phyloP scores from a whole-genome alignment of 768 basidiomycete genomes.

The Suillus subluteus region DNA sequence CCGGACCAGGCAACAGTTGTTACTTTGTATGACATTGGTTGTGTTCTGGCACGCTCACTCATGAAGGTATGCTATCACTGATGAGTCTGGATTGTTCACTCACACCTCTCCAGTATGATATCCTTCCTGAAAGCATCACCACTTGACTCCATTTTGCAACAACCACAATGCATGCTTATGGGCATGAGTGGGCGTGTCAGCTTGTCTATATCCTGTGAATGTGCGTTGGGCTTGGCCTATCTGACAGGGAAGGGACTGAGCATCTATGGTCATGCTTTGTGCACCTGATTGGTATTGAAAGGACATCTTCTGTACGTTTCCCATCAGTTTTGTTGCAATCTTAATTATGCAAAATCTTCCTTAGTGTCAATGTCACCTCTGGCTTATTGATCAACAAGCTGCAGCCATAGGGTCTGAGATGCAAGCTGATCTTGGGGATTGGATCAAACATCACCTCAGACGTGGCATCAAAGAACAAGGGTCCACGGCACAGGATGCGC shows the following conservation, averaged over 20 bases:
- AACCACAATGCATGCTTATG: conserved; percentile 43
- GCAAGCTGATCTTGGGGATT: conserved; percentile 35
- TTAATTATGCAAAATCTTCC: not conserved
- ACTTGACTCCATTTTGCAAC: conserved; percentile 34
- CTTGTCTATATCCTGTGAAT: conserved; percentile 33
- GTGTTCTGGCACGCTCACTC: conserved; percentile 31
- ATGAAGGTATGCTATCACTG: conserved; percentile 29
- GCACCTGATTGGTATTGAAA: conserved; percentile 38
- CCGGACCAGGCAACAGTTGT: conserved; percentile 36
- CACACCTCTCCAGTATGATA: conserved; percentile 27
- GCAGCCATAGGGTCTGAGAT: conserved; percentile 29
- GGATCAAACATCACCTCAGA: conserved; percentile 30
- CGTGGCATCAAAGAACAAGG: conserved; percentile 22
- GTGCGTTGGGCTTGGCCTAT: conserved; percentile 8
- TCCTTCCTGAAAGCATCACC: conserved; percentile 24
- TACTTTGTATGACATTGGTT: conserved; percentile 38
- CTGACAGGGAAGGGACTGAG: conserved; percentile 16
- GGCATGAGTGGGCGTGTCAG: conserved; percentile 43
- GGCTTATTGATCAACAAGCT: conserved; percentile 39
- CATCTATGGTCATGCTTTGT: conserved; percentile 39
- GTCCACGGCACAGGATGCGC: not conserved
- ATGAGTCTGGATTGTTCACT: not conserved
- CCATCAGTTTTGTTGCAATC: not conserved
- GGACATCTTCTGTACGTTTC: conserved; percentile 36
- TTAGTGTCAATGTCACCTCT: conserved; percentile 31